Base-by-base conservation (phyloP, 2,329 filamentous ascomycete genomes). In the Westerdykella aurantiaca region DNA sequence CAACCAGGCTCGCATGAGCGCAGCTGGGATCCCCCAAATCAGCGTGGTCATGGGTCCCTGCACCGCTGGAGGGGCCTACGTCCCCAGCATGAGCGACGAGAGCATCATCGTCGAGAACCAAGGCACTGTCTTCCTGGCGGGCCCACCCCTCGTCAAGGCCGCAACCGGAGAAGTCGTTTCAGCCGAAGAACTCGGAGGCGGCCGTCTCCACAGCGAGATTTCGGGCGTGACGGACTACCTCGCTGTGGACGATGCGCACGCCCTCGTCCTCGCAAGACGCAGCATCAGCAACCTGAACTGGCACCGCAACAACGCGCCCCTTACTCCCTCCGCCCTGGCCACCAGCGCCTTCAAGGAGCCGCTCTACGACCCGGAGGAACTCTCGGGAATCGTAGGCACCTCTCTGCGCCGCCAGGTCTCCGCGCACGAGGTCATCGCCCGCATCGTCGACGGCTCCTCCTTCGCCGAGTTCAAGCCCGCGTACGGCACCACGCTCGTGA, bases 31-130 rank as follows among this genome's bases (percentile, higher is more conserved):
- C 49, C 91, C 91, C 1, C 91, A 97, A 63, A 86, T 98, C 55
- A 84, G 88, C 9, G 88, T 96, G 2, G 91, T 98, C 38, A 96
- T 98, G 91, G 91, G 91, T 0, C 87, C 91, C 35, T 98, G 93
- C 70, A 98, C 93, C 1, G 91, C 91, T 1, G 91, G 91, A 40
- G 91, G 91, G 38, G 91, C 91, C 18, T 97, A 98, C 65, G 90
- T 97, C 10, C 91, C 91, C 10, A 88, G 88, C 58, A 97, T 98
- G 91, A 91, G 86, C 48, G 93, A 97, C 65, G 93, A 97, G 75
- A 89, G 82, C 63, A 96, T 98, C 68, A 97, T 98, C 52, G 93
- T 97, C 33, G 82, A 88, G 61, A 85, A 90, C 41, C 90, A 96
- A 67, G 91, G 91, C n/a, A 90, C 95, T 55, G 95, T 98, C 64